Conservation (phyloP, 306 rosid species). For the Quercus berberidifolia region DNA sequence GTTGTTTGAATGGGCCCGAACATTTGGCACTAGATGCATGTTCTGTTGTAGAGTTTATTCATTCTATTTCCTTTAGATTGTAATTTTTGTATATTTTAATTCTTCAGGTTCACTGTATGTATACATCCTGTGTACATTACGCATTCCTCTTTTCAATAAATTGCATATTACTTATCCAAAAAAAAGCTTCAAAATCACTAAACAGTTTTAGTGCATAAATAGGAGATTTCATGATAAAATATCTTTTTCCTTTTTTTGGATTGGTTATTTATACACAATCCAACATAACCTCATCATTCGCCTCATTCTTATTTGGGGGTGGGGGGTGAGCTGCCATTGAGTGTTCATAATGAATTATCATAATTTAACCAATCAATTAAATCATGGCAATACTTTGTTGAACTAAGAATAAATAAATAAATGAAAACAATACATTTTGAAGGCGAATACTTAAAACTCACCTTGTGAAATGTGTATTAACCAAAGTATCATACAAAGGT, state of each 20-base stretch:
- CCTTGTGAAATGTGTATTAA: constrained; percentile 91
- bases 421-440: background rate
- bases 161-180: no score
- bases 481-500: constrained; percentile 76
- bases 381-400: background rate
- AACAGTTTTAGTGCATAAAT: background rate
- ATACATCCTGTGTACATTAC: no score
- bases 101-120: no score
- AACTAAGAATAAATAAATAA: background rate
- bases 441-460: constrained; percentile 27
- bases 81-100: no score
- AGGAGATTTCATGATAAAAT: background rate
- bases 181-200: background rate
- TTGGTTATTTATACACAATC: background rate
- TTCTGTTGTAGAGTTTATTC: no score
- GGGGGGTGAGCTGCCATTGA: background rate
- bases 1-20: background rate
- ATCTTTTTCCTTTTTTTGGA: background rate
- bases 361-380: background rate
- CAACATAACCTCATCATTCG: background rate
- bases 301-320: background rate
- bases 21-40: no score
- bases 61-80: no score
- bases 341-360: background rate
- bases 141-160: no score